Evolutionary conservation across 1,284 basidiomycete species (phyloP).

Genomic region (Ustilago xerochloae): DNA sequence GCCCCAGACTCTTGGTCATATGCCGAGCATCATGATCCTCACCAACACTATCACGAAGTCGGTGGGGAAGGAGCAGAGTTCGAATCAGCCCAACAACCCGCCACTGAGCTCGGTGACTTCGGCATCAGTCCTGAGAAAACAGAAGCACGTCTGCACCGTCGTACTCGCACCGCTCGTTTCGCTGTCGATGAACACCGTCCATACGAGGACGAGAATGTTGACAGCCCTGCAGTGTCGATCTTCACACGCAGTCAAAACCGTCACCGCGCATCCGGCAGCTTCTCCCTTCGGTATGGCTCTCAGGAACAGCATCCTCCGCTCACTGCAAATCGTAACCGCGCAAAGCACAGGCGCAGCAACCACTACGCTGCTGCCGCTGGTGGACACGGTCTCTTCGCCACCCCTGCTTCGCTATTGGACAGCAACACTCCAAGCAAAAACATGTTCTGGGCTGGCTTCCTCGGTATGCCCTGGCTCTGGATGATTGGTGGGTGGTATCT

Average conservation of each 20-base stretch:
- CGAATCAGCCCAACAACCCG: background rate
- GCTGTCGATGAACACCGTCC: constrained; percentile 21
- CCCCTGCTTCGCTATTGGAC: constrained; percentile 33
- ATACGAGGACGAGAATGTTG: constrained; percentile 7
- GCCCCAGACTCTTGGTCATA: constrained; percentile 17
- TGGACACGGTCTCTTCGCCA: constrained; percentile 15
- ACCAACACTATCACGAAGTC: constrained; percentile 3
- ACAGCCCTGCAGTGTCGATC: constrained; percentile 26
- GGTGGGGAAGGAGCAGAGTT: background rate
- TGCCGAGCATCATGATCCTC: background rate
- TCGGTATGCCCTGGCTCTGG: constrained; percentile 64
- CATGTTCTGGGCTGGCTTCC: constrained; percentile 61
- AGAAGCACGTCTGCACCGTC: constrained; percentile 22
- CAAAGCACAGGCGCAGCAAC: constrained; percentile 6
- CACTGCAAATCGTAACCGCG: constrained; percentile 3
- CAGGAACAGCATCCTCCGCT: constrained; percentile 12
- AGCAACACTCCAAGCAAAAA: constrained; percentile 40
- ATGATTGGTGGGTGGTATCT: constrained; percentile 61
- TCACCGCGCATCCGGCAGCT: constrained; percentile 21
- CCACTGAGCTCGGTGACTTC: constrained; percentile 26
- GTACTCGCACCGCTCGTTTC: constrained; percentile 40
- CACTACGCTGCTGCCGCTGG: constrained; percentile 2
- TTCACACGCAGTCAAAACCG: constrained; percentile 33
- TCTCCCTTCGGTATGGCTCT: constrained; percentile 16
- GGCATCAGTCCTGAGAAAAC: constrained; percentile 43